A percentile compares a stretch with the other conserved stretches of the same genome.
Evolutionary conservation across 176 grass and related monocot species (phyloP).

Genomic region (Phoenix dactylifera): DNA sequence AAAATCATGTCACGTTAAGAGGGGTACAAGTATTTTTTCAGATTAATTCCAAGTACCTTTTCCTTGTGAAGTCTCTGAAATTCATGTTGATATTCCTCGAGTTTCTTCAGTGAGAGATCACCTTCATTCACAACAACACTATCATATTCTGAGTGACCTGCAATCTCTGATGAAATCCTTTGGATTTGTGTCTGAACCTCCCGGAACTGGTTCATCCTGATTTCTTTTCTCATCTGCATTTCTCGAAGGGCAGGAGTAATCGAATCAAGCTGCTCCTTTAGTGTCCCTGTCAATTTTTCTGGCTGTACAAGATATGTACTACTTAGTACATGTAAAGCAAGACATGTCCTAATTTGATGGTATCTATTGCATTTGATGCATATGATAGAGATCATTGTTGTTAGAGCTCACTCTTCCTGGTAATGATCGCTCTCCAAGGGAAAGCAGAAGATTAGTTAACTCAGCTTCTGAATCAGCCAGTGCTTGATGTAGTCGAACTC

Average conservation of each 20-base stretch:
- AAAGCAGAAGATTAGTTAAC: constrained; percentile 89
- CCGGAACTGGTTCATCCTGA: constrained; percentile 66
- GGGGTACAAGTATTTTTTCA: no score
- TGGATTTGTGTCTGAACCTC: constrained; percentile 76
- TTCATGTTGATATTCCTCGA: constrained; percentile 69
- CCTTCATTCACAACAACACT: constrained; percentile 59
- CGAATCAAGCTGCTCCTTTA: constrained; percentile 90
- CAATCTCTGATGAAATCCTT: constrained; percentile 72
- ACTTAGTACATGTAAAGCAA: no score
- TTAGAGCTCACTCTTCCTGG: constrained; percentile 47
- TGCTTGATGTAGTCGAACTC: constrained; percentile 85
- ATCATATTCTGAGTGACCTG: constrained; percentile 32
- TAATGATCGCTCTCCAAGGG: constrained; percentile 91
- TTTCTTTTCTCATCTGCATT: constrained; percentile 85
- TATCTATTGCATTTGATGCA: no score
- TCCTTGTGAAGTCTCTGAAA: constrained; percentile 71
- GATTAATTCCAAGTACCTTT: constrained; percentile 36
- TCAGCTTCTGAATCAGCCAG: constrained; percentile 89
- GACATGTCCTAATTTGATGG: no score
- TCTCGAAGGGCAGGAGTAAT: constrained; percentile 91
- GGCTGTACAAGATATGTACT: constrained; percentile 27
- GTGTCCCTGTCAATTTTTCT: constrained; percentile 66
- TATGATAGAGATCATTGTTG: no score
- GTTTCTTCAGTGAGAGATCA: constrained; percentile 82
- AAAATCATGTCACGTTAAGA: no score